Evolutionary conservation across 768 basidiomycete species (phyloP).

Genomic region (Cystofilobasidium capitatum): DNA sequence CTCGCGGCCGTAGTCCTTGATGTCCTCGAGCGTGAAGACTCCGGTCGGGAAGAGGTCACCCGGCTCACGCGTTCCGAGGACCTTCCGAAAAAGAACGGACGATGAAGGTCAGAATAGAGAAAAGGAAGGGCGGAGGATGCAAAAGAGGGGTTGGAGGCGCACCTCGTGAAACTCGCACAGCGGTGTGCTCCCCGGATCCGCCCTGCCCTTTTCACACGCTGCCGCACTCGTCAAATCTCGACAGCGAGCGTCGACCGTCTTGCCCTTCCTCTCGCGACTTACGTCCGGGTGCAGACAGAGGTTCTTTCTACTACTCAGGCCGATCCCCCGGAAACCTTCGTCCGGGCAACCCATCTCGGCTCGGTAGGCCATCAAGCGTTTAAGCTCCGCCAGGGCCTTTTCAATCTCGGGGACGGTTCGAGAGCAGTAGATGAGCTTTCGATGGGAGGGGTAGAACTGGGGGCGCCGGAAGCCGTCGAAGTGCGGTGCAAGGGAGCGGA

Average conservation of each 20-base stretch:
- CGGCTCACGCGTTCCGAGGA: slow-evolving; percentile 67
- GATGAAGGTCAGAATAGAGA: no score
- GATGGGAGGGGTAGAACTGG: slow-evolving; percentile 79
- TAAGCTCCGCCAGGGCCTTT: slow-evolving; percentile 90
- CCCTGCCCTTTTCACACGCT: slow-evolving; percentile 69
- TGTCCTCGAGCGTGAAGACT: slow-evolving; percentile 87
- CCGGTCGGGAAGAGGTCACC: slow-evolving; percentile 74
- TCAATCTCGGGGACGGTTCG: slow-evolving; percentile 99
- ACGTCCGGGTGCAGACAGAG: slow-evolving; percentile 92
- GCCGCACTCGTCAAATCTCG: slow-evolving; percentile 83
- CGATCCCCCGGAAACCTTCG: slow-evolving; percentile 71
- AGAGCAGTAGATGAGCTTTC: slow-evolving; percentile 96
- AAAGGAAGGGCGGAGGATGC: background rate
- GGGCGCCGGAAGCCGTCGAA: background rate
- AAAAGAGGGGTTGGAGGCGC: slow-evolving; percentile 26
- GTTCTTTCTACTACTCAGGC: slow-evolving; percentile 91
- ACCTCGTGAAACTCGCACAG: slow-evolving; percentile 96
- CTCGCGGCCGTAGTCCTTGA: slow-evolving; percentile 77
- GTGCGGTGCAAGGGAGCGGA: background rate
- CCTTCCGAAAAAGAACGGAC: slow-evolving; percentile 46
- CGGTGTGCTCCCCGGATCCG: slow-evolving; percentile 78
- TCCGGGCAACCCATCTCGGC: slow-evolving; percentile 58
- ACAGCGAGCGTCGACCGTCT: slow-evolving; percentile 91
- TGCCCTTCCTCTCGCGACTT: slow-evolving; percentile 82
- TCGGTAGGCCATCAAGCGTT: slow-evolving; percentile 84